A percentile compares a stretch with the other conserved stretches of the same genome.
These are phyloP conservation scores for Podospora anserina DNA, from an alignment of 495 filamentous ascomycete species.

Conservation along the genomic window DNA sequence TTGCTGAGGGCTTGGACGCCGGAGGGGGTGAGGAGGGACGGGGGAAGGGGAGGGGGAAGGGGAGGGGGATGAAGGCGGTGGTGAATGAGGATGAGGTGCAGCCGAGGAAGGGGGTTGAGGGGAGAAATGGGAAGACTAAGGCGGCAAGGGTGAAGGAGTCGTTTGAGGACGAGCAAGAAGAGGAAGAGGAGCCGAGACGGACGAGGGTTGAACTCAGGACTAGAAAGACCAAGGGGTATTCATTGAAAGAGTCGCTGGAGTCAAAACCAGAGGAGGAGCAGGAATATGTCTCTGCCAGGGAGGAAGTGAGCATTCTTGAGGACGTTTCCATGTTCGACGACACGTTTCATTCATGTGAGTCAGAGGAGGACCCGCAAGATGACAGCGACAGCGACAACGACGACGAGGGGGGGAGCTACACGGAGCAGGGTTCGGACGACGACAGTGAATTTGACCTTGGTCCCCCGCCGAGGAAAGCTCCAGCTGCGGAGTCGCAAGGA, in stretches of 20 bases:
- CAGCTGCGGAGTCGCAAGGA: neutral
- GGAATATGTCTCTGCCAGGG: slow-evolving; percentile 23
- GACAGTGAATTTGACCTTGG: neutral
- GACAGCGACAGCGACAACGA: slow-evolving; percentile 23
- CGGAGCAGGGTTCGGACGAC: slow-evolving; percentile 7
- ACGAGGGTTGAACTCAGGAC: slow-evolving; percentile 22
- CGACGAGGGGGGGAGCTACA: slow-evolving; percentile 11
- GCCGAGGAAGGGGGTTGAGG: too few relatives aligned
- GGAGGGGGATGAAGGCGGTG: neutral
- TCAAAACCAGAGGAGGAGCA: slow-evolving; percentile 14
- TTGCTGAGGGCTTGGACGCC: slow-evolving; percentile 28
- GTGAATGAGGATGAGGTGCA: neutral
- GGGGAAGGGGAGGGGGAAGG: neutral
- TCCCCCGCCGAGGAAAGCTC: neutral
- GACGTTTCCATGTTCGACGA: slow-evolving; percentile 26
- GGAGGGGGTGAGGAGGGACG: slow-evolving; percentile 7
- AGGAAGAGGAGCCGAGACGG: slow-evolving; percentile 1
- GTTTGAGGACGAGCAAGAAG: neutral
- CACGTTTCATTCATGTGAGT: slow-evolving; percentile 17
- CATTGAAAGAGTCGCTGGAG: slow-evolving; percentile 16
- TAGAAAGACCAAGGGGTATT: slow-evolving; percentile 23
- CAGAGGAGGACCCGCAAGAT: slow-evolving; percentile 18
- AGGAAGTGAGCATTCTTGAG: slow-evolving; percentile 26
- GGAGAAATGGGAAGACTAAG: neutral
- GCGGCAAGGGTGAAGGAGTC: neutral